Percentiles rank a stretch among this genome's conserved stretches.
These are phyloP conservation scores for Cotoneaster glaucophyllus DNA, from an alignment of 306 rosid genomes.

Conservation along the genomic window DNA sequence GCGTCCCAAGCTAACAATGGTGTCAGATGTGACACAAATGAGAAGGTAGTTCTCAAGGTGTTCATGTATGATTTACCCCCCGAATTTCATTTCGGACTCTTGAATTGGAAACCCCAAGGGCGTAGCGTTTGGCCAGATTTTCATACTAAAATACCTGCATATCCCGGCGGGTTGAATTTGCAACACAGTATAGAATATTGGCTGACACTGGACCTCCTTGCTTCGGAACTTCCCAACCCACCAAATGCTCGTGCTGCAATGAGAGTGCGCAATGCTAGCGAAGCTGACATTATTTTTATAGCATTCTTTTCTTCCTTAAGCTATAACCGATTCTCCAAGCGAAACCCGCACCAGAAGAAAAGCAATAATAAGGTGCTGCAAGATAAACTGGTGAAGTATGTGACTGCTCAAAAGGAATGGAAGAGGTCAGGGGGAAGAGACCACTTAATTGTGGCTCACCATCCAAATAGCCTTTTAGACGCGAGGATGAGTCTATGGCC, in stretches of 20 bases:
- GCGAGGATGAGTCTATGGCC: conserved; percentile 68
- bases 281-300: conserved; percentile 65
- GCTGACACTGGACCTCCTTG: conserved; percentile 75
- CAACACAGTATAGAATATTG: conserved; percentile 87
- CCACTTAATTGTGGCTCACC: conserved; percentile 77
- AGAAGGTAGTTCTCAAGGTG: conserved; percentile 32
- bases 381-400: conserved; percentile 44
- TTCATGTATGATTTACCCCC: conserved; percentile 72
- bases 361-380: conserved; percentile 51
- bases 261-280: conserved; percentile 57
- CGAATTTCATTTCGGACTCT: conserved; percentile 63
- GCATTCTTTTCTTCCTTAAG: conserved; percentile 77
- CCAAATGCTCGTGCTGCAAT: conserved; percentile 28
- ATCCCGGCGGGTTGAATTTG: conserved; percentile 72
- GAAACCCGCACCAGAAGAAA: conserved; percentile 27
- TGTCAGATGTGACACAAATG: conserved; percentile 19
- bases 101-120: conserved; percentile 48
- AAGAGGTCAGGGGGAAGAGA: conserved; percentile 64
- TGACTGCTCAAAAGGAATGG: conserved; percentile 62
- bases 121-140: conserved; percentile 63
- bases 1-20: not conserved
- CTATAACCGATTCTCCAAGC: conserved; percentile 48
- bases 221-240: conserved; percentile 44
- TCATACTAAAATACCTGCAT: conserved; percentile 29
- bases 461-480: conserved; percentile 77